These are phyloP conservation scores for Xylariaceae sp. DNA, from an alignment of 2,329 filamentous ascomycete species.

Conservation along the genomic window DNA sequence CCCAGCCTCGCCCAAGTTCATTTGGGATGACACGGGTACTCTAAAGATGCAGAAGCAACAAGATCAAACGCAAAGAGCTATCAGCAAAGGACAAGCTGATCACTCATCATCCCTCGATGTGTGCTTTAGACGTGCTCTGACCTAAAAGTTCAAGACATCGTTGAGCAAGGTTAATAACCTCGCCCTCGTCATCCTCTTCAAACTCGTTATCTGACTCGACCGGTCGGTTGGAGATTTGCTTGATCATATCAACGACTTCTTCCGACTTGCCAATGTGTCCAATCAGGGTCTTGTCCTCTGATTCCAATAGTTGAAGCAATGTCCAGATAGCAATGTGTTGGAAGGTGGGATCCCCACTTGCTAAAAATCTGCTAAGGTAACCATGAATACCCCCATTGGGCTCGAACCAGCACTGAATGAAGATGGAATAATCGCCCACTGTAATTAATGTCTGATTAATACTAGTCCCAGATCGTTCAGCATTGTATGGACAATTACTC, in stretches of 20 bases:
- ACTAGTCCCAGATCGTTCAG: neutral
- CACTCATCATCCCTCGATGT: slow-evolving; percentile 67
- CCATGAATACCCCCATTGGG: slow-evolving; percentile 93
- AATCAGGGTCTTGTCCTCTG: slow-evolving; percentile 86
- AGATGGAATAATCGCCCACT: slow-evolving; percentile 97
- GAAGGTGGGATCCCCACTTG: slow-evolving; percentile 93
- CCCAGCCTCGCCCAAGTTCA: slow-evolving; percentile 37
- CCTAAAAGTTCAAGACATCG: slow-evolving; percentile 84
- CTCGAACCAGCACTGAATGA: slow-evolving; percentile 89
- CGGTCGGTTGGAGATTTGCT: slow-evolving; percentile 82
- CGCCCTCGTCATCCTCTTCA: slow-evolving; percentile 85
- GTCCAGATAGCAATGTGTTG: slow-evolving; percentile 99
- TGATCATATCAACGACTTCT: slow-evolving; percentile 88
- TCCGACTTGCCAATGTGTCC: slow-evolving; percentile 84
- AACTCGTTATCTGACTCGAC: slow-evolving; percentile 83
- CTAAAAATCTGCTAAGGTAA: slow-evolving; percentile 88
- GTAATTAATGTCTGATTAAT: slow-evolving; percentile 15
- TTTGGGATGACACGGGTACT: slow-evolving; percentile 29
- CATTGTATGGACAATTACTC: slow-evolving; percentile 26
- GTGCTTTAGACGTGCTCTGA: slow-evolving; percentile 69
- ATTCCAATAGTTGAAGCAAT: slow-evolving; percentile 88
- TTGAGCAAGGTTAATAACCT: slow-evolving; percentile 87
- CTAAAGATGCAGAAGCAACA: slow-evolving; percentile 29
- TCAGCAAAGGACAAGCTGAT: neutral
- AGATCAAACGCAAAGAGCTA: slow-evolving; percentile 19